Evolutionary conservation across 2,329 filamentous ascomycete species (phyloP), one percentile per base, ranked within the genome.

Genomic region (Thelonectria blattea): DNA sequence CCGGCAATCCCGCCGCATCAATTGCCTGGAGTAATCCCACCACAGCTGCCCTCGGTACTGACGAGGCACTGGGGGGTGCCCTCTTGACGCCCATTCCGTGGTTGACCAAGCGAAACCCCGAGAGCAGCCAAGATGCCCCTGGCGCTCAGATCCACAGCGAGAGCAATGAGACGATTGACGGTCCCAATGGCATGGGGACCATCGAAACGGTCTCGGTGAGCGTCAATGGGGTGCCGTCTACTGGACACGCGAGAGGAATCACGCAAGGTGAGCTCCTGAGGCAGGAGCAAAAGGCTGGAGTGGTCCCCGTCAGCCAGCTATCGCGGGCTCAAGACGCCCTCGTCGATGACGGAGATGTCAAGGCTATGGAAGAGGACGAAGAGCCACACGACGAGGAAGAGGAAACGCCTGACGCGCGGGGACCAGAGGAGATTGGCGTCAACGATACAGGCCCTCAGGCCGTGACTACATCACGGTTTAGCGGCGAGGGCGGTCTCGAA

Each of bases 61-160:
- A 98, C 69, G 94, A 97, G 74, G 90, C 90, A 12, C 80, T 98
- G 1, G 94, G 94, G 20, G 95, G 95, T 7, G 95, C 95, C 0
- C 81, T 97, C 17, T 81, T 99, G 51, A 98, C 94, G 1, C 95
- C 94, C 1, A 98, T 99, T 58, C 91, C 93, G 0, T 99, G 95
- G 95, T 80, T 98, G 52, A 82, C 77, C 24, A 76, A 79, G 42
- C 72, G 67, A 39, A 74, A 73, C 30, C 72, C 73, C 5, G 72
- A 75, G 55, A 72, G 66, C 56, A 68, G 51, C 52, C 67, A 66
- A 7, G 69, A 69, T 14, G 71, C 69, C 3, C 67, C 69, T 32
- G 76, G 75, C 63, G 74, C 75, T 43, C 80, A 80, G 58, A 78
- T 85, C 14, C 85, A 88, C 70, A 92, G 88, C 39, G 90, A 93